Base-by-base conservation (phyloP, 345 rosid species). In the Eutrema heterophyllum region DNA sequence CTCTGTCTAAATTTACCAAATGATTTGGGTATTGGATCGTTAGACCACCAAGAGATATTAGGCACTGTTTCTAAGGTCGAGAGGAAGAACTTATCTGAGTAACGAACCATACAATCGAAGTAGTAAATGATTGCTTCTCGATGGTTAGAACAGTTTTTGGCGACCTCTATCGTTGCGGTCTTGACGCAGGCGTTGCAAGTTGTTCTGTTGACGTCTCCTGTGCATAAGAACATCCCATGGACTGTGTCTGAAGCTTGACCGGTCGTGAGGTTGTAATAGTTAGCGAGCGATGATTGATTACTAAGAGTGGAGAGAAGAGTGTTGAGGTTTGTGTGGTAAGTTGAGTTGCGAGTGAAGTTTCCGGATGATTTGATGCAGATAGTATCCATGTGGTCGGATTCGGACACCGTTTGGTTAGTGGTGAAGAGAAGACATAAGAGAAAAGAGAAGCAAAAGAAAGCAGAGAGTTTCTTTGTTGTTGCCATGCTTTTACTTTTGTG, bases 201-300 rank as follows among this genome's bases (percentile, higher is more conserved):
- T 15, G 56, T 36, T 7, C 55, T 10, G 45, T 67, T 27, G 71
- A 59, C 39, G 11, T 82, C 81, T 0, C 84, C 84, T 0, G 58
- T 73, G 82, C 87, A 79, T 18, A 79, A 79, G 59, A 79, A 84
- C 68, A 80, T 73, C 3, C 73, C 78, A 29, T 67, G 68, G 29
- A 67, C 68, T 32, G 29, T 50, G 72, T 74, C 67, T 38, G 78
- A 59, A 32, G 60, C 72, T 50, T 49, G 29, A 49, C 73, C 68
- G 7, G 67, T 67, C 5, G 78, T 74, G 29, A 59, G 68, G 6
- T 59, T 74, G 45, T 74, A 40, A 32, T 65, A 67, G 51, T 57
- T 74, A 27, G 18, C 29, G 29, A 57, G 5, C 4, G 78, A 66
- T 10, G 72, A 74, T 6, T 65, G 66, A 14, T 45, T 45, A 58